phyloP scores from a whole-genome alignment of 2,329 filamentous ascomycete genomes.

The Aspergillus fumigatus region DNA sequence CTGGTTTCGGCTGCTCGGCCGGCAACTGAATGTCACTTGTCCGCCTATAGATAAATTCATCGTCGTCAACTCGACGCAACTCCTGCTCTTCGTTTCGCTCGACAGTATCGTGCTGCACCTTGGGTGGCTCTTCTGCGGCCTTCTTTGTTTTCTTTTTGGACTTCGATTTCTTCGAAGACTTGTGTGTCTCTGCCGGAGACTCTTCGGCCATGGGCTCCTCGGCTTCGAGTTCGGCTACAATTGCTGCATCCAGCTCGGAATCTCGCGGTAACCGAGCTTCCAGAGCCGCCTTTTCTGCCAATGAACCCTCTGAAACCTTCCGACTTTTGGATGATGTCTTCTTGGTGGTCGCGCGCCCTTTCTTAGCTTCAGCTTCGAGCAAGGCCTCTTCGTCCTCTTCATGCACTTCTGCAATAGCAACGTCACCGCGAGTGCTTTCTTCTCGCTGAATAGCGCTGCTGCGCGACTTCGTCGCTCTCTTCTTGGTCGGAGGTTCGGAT shows the following conservation, averaged over 20 bases:
- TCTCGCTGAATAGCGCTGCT: conserved; percentile 45
- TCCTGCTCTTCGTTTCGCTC: conserved; percentile 7
- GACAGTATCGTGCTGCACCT: conserved; percentile 7
- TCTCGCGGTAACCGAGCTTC: conserved; percentile 52
- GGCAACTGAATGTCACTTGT: conserved; percentile 1
- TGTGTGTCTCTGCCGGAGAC: conserved; percentile 21
- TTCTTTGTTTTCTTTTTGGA: conserved; percentile 26
- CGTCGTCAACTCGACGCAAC: background rate
- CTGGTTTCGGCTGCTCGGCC: conserved; percentile 14
- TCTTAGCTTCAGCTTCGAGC: conserved; percentile 39
- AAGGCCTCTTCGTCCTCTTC: conserved; percentile 18
- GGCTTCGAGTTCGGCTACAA: conserved; percentile 61
- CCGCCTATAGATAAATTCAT: background rate
- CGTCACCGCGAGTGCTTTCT: conserved; percentile 27
- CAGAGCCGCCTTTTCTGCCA: conserved; percentile 44
- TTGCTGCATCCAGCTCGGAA: conserved; percentile 61
- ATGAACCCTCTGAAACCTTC: conserved; percentile 47
- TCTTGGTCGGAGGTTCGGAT: conserved; percentile 51
- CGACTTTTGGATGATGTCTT: conserved; percentile 41
- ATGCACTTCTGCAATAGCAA: conserved; percentile 31
- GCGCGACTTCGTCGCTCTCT: conserved; percentile 51
- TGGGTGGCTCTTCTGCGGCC: conserved; percentile 7
- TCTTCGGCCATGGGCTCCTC: conserved; percentile 49
- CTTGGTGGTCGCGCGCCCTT: conserved; percentile 38
- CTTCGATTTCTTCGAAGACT: conserved; percentile 26